Evolutionary conservation across 2,329 filamentous ascomycete genomes (phyloP).

Genomic region (Drechslerella coelobrocha): DNA sequence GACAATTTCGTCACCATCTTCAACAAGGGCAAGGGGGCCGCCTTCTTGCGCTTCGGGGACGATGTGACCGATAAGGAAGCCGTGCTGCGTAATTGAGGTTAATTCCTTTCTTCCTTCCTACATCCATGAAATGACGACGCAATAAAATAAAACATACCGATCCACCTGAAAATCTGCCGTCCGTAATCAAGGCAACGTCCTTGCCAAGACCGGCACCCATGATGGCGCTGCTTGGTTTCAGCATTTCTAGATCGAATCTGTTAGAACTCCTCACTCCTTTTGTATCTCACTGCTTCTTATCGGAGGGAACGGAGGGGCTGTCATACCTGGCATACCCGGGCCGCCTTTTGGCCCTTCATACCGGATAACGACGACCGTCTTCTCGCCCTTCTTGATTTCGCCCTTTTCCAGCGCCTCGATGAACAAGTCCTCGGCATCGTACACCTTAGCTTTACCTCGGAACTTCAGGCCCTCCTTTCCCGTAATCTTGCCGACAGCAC

Average conservation of each 20-base stretch:
- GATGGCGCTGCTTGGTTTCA: constrained; percentile 74
- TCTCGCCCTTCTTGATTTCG: constrained; percentile 76
- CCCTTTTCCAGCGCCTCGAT: constrained; percentile 71
- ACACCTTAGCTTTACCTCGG: constrained; percentile 73
- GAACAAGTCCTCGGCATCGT: constrained; percentile 73
- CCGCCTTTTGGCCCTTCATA: constrained; percentile 77
- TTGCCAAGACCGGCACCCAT: constrained; percentile 75
- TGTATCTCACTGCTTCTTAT: too few species aligned
- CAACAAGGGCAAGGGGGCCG: constrained; percentile 67
- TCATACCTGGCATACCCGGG: constrained; percentile 68
- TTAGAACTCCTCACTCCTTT: neutral
- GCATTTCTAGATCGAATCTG: constrained; percentile 64
- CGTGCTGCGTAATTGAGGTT: constrained; percentile 58
- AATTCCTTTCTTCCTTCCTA: neutral
- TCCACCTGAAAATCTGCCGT: constrained; percentile 69
- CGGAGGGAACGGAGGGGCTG: too few species aligned
- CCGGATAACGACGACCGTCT: constrained; percentile 77
- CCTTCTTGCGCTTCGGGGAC: constrained; percentile 69
- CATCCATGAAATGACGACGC: neutral
- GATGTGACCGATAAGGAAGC: constrained; percentile 69
- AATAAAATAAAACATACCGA: constrained; percentile 53
- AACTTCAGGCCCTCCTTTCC: constrained; percentile 75
- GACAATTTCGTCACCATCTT: constrained; percentile 67
- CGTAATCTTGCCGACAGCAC: constrained; percentile 77
- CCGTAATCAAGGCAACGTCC: constrained; percentile 75